Percentiles rank a stretch among this genome's conserved stretches.
Evolutionary conservation across 257 asterid genomes (phyloP).

Genomic region (Nicotiana knightiana): DNA sequence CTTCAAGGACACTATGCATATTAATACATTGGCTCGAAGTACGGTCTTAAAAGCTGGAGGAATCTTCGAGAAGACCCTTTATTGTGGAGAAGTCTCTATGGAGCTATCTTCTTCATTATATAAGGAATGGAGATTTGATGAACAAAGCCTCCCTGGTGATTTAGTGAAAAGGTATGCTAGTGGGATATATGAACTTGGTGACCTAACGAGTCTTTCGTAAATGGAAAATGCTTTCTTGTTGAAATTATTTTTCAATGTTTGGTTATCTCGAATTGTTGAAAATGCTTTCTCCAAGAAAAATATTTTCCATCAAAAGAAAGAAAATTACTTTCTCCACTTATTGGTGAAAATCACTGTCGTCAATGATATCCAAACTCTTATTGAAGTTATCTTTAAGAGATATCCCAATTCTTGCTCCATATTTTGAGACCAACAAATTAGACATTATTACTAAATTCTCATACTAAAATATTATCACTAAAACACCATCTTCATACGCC

Average conservation of each 20-base stretch:
- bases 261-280: conserved; percentile 4
- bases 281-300: background rate
- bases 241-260: background rate
- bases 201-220: background rate
- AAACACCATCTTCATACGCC: background rate
- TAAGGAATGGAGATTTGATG: conserved; percentile 47
- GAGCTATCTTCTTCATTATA: conserved; percentile 39
- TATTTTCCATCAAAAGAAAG: background rate
- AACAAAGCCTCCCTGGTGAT: conserved; percentile 49
- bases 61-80: conserved; percentile 36
- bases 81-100: conserved; percentile 33
- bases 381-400: background rate
- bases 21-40: conserved; percentile 36
- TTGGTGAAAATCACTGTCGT: background rate
- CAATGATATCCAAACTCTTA: background rate
- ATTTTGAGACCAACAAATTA: background rate
- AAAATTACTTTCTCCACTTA: background rate
- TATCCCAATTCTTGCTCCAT: background rate
- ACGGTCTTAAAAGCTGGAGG: conserved; percentile 42
- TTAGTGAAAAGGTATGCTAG: conserved; percentile 38
- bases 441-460: background rate
- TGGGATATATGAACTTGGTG: background rate
- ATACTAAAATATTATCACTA: background rate
- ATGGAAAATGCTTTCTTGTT: background rate
- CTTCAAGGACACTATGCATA: conserved; percentile 43